phyloP scores from a whole-genome alignment of 345 rosid genomes.

The Moringa oleifera region DNA sequence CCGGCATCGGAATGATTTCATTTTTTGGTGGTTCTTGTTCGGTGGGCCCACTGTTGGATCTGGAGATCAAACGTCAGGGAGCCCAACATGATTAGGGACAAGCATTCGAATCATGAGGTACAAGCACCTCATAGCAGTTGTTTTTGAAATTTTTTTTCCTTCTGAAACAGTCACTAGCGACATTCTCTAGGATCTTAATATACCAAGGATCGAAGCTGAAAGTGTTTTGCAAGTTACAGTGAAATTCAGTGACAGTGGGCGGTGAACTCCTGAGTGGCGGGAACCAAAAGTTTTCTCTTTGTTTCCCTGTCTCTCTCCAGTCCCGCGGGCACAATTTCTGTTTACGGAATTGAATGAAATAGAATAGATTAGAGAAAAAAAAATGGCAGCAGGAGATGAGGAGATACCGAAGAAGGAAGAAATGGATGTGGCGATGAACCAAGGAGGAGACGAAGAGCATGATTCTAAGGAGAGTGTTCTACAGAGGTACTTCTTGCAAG shows the following conservation, averaged over 20 bases:
- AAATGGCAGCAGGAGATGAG: slow-evolving; percentile 25
- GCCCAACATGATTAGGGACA: background rate
- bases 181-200: too few relatives aligned
- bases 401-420: slow-evolving; percentile 15
- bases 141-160: too few relatives aligned
- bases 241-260: too few relatives aligned
- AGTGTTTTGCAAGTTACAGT: too few relatives aligned
- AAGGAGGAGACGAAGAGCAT: slow-evolving; percentile 71
- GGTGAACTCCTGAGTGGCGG: slow-evolving; percentile 4
- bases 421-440: slow-evolving; percentile 6
- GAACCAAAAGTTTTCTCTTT: slow-evolving; percentile 6
- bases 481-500: slow-evolving; percentile 74
- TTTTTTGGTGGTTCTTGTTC: too few relatives aligned
- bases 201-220: too few relatives aligned
- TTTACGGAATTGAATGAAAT: background rate
- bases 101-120: background rate
- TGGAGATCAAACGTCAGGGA: too few relatives aligned
- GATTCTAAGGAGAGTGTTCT: slow-evolving; percentile 67
- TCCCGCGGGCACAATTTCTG: slow-evolving; percentile 1
- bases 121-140: too few relatives aligned
- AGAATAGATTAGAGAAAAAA: background rate
- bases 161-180: too few relatives aligned
- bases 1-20: slow-evolving; percentile 42
- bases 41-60: too few relatives aligned
- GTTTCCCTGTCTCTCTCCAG: background rate